Base-by-base conservation (phyloP, 2,329 filamentous ascomycete species). In the Aspergillus ochraceoroseus region DNA sequence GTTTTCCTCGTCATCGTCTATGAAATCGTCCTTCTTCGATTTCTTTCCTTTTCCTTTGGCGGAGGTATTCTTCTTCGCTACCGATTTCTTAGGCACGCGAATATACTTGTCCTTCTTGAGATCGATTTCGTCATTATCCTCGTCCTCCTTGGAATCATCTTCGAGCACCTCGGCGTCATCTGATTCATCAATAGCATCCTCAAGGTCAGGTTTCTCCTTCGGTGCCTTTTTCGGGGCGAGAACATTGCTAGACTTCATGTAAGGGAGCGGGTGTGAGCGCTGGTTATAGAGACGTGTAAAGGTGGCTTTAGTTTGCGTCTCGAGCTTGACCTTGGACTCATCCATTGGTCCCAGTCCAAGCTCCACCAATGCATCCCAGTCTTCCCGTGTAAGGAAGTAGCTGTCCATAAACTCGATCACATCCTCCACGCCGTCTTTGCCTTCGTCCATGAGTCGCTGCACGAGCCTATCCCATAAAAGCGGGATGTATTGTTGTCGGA, bases 321-420 rank as follows among this genome's bases (percentile, higher is more conserved):
- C 87, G 37, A 96, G 83, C 45, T 82, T 84, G 52, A 94, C 75
- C 1, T 70, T 71, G 12, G 82, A 81, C 64, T 89, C 80, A 47
- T 82, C 76, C 75, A 94, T 89, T 1, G 82, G 79, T 3, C 90
- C 92, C 9, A 98, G 78, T 5, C 89, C 90, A 15, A 98, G 76
- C 67, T 98, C 92, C 62, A 88, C 75, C 55, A 98, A 87, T 7
- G 82, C 84, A 59, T 98, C 92, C 64, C 90, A 94, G 61, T 98
- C 92, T 15, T 98, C 92, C 47, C 85, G 83, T 0, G 92, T 96
- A 42, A 98, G 72, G 64, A 83, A 98, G 67, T 98, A 98, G 60
- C 83, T 88, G 60, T 98, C 92, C 92, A 98, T 96, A 38, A 95
- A 74, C 38, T 92, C 80, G 57, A 98, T 98, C 38, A 95, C 83